Evolutionary conservation across 257 asterid genomes (phyloP).

Genomic region (Euphrasia confusa): DNA sequence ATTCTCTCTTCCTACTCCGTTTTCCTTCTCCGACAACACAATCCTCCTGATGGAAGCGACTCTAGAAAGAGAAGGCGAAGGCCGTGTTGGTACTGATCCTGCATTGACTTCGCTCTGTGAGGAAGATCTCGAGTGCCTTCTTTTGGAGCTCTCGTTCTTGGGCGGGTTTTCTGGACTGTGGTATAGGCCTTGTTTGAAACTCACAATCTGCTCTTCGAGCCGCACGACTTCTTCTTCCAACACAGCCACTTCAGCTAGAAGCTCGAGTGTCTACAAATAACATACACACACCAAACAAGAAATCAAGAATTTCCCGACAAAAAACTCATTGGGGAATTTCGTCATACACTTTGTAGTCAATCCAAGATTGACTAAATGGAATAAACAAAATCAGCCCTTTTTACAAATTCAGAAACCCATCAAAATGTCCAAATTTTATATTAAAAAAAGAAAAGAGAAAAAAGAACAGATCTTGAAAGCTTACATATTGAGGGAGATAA

Average conservation of each 20-base stretch:
- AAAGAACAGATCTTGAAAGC: constrained; percentile 1
- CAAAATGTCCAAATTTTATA: too few relatives aligned
- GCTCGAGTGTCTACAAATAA: constrained; percentile 65
- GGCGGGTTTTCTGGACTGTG: constrained; percentile 30
- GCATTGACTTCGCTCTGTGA: constrained; percentile 48
- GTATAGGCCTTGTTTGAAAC: constrained; percentile 63
- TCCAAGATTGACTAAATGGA: neutral
- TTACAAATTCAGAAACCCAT: too few relatives aligned
- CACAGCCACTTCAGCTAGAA: constrained; percentile 96
- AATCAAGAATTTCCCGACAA: neutral
- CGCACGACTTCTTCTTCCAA: constrained; percentile 89
- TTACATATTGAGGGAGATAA: constrained; percentile 81
- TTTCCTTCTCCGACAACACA: neutral
- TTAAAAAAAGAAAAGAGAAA: neutral
- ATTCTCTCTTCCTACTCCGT: constrained; percentile 14
- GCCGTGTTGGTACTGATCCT: constrained; percentile 29
- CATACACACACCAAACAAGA: neutral
- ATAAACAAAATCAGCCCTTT: neutral
- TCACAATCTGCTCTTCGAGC: constrained; percentile 67
- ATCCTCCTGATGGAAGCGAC: constrained; percentile 32
- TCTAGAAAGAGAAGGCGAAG: constrained; percentile 37
- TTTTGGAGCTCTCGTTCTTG: constrained; percentile 26
- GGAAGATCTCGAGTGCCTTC: constrained; percentile 57
- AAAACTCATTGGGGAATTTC: neutral
- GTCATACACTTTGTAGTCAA: neutral